A percentile compares a stretch with the other conserved stretches of the same genome.
Conservation (phyloP, 1,284 basidiomycete genomes). For the Naganishia albida region DNA sequence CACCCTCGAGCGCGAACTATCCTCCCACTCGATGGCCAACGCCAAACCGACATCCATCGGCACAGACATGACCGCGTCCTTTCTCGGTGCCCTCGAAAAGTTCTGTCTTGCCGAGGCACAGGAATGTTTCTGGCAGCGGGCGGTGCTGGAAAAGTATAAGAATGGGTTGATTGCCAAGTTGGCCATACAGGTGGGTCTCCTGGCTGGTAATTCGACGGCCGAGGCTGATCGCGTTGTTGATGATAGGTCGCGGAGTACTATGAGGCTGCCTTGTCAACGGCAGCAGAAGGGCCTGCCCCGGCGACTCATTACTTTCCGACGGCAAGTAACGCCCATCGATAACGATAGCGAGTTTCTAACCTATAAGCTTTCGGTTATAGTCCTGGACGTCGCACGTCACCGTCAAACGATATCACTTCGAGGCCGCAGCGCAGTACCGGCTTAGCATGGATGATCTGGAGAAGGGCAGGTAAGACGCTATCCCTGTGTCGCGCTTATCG, state of each 20-base stretch:
- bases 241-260: background rate
- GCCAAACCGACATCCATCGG: conserved; percentile 36
- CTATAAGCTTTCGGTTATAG: conserved; percentile 52
- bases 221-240: background rate
- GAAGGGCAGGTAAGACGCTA: conserved; percentile 66
- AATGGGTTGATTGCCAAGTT: conserved; percentile 85
- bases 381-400: conserved; percentile 80
- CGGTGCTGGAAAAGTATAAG: conserved; percentile 76
- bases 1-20: conserved; percentile 59
- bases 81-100: conserved; percentile 67
- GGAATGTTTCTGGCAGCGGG: conserved; percentile 95
- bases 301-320: conserved; percentile 51
- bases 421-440: conserved; percentile 84
- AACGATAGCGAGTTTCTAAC: background rate
- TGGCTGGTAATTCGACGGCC: background rate
- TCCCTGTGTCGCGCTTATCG: background rate
- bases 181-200: conserved; percentile 63
- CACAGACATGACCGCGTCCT: conserved; percentile 66
- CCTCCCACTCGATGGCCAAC: conserved; percentile 53
- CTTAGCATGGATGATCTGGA: conserved; percentile 91
- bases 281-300: conserved; percentile 59
- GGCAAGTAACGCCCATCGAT: conserved; percentile 35
- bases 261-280: conserved; percentile 57
- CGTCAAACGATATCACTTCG: conserved; percentile 82
- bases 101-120: conserved; percentile 93